phyloP scores from a whole-genome alignment of 2,329 filamentous ascomycete genomes.

The Paradendryphiella salina region DNA sequence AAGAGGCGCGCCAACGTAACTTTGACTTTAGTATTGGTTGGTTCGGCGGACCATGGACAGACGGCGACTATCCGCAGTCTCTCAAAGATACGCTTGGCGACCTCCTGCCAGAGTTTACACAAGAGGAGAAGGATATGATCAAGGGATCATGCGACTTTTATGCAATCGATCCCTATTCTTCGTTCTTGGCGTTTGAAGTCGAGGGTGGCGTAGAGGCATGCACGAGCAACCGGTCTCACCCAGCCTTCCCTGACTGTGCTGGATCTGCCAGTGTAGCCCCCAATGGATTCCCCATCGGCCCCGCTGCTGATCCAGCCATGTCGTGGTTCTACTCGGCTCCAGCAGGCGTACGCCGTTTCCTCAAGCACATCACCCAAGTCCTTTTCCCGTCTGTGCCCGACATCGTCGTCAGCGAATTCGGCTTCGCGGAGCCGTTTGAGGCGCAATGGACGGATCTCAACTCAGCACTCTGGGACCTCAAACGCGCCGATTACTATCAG shows the following conservation, averaged over 20 bases:
- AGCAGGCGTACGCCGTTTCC: conserved; percentile 46
- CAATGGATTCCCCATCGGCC: conserved; percentile 52
- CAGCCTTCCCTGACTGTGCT: conserved; percentile 50
- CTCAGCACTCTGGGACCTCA: conserved; percentile 47
- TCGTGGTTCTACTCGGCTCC: conserved; percentile 51
- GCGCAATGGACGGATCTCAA: conserved; percentile 33
- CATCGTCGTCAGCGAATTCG: conserved; percentile 50
- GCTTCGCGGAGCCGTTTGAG: conserved; percentile 51
- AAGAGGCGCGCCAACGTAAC: conserved; percentile 45
- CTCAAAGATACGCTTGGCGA: conserved; percentile 49
- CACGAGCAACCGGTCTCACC: conserved; percentile 46
- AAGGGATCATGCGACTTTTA: conserved; percentile 52
- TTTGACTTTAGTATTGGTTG: conserved; percentile 51
- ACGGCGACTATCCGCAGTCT: conserved; percentile 49
- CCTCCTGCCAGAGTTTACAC: conserved; percentile 45
- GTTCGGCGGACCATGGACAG: conserved; percentile 54
- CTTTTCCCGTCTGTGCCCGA: conserved; percentile 51
- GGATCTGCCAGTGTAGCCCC: conserved; percentile 39
- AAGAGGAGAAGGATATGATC: conserved; percentile 48
- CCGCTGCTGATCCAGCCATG: conserved; percentile 49
- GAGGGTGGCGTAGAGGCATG: conserved; percentile 47
- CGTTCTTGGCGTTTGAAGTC: conserved; percentile 39
- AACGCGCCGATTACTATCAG: conserved; percentile 50
- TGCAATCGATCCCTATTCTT: conserved; percentile 47
- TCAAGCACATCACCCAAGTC: conserved; percentile 49